Evolutionary conservation across 768 basidiomycete species (phyloP), one percentile per base, ranked within the genome.

Genomic region (Trametopsis cervina): DNA sequence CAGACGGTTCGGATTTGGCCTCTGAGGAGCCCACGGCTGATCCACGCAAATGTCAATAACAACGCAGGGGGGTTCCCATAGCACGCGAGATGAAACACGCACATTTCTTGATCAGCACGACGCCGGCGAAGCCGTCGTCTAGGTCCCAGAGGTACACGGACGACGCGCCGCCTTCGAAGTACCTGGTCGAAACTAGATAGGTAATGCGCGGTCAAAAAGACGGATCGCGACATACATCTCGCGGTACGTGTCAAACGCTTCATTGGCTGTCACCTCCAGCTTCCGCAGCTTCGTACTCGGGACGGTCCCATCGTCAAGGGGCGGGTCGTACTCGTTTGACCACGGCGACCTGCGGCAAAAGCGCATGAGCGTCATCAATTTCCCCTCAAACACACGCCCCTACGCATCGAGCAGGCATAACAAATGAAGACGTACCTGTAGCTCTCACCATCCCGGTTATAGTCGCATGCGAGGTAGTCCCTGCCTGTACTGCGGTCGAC

Each of bases 71-170:
- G n/a, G n/a, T n/a, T n/a, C n/a, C n/a, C n/a, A n/a, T n/a, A 33
- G 29, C 29, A 15, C 15, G 15, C 9, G 29, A 33, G 9, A 15
- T 7, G 29, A 7, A 33, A 37, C 13, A 63, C 74, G 50, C 50
- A 94, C 94, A 76, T 71, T 98, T 99, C 75, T 97, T 96, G 54
- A 99, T 70, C 46, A 99, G 69, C 1, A 98, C 96, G 1, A 95
- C 95, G 9, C 96, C 96, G 7, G 96, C 95, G 65, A 97, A 98
- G 43, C 86, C 89, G 58, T 98, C 94, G 49, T 97, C 95, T 22
- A 93, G 75, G 62, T 98, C 95, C 96, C 96, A 99, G 17, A 99
- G 80, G 66, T 94, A 99, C 13, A 96, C 95, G 20, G 89, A 92
- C 22, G 92, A 96, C 2, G 91, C 84, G 3, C 96, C 96, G n/a